A percentile compares a stretch with the other conserved stretches of the same genome.
These are phyloP conservation scores for Lipomyces orientalis DNA, from an alignment of 805 yeast species.

Conservation along the genomic window DNA sequence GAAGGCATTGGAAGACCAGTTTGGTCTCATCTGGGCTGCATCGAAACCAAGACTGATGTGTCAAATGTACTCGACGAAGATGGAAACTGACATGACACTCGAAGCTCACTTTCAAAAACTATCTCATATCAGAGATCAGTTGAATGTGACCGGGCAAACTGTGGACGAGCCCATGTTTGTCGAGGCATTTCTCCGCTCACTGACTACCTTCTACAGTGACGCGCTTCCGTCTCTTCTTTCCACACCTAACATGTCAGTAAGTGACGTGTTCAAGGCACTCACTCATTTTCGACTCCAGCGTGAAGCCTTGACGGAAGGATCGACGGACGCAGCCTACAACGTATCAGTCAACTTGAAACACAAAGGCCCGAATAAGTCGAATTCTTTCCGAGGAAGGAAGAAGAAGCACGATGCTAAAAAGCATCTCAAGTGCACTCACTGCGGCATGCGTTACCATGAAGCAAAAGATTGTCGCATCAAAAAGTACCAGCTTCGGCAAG, in stretches of 20 bases:
- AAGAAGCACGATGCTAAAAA: too few relatives aligned
- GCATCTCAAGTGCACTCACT: too few relatives aligned
- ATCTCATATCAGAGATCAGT: neutral
- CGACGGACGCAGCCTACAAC: neutral
- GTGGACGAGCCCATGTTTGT: neutral
- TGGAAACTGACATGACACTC: neutral
- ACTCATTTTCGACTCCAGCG: constrained; percentile 1
- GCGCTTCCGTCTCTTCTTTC: neutral
- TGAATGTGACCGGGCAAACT: neutral
- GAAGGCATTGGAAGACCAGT: too few relatives aligned
- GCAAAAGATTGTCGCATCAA: too few relatives aligned
- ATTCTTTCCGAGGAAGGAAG: too few relatives aligned
- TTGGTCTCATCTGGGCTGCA: too few relatives aligned
- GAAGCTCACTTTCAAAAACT: neutral
- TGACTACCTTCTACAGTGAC: neutral
- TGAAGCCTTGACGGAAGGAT: neutral
- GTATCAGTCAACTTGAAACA: neutral
- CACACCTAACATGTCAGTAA: neutral
- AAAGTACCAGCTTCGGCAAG: too few relatives aligned
- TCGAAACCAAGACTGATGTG: too few relatives aligned
- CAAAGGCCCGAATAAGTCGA: too few relatives aligned
- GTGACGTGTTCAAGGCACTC: constrained; percentile 3
- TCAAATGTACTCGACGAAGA: neutral
- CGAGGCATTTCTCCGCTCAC: neutral
- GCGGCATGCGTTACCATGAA: too few relatives aligned